Conservation (phyloP, 306 rosid genomes). For the Vigna unguiculata region DNA sequence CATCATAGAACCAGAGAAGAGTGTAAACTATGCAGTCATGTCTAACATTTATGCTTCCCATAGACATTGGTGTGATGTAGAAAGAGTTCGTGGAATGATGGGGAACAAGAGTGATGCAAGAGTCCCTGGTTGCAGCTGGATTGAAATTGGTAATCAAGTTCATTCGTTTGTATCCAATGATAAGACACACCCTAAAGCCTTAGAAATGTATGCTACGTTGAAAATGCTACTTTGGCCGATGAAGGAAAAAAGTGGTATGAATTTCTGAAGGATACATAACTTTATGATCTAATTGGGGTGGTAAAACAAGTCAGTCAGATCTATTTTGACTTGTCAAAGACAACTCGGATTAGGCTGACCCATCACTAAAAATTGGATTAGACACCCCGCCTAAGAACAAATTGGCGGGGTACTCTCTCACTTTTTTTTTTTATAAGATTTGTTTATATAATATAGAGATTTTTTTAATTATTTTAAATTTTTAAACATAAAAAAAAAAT, state of each 20-base stretch:
- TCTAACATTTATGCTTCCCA: conserved; percentile 69
- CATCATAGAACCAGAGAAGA: conserved; percentile 58
- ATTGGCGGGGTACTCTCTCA: no score
- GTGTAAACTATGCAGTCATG: conserved; percentile 68
- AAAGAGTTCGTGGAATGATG: conserved; percentile 59
- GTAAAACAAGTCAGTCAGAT: no score
- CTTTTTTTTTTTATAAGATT: no score
- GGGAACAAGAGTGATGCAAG: conserved; percentile 50
- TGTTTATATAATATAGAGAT: no score
- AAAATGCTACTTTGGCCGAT: conserved; percentile 52
- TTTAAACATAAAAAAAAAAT: no score
- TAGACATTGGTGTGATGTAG: conserved; percentile 71
- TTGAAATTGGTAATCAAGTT: conserved; percentile 60
- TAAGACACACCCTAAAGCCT: conserved; percentile 55
- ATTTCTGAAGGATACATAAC: conserved; percentile 32
- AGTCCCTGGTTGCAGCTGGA: conserved; percentile 76
- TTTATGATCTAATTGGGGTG: background rate
- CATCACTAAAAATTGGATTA: no score
- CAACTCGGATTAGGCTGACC: no score
- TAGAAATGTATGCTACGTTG: conserved; percentile 52
- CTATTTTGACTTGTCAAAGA: no score
- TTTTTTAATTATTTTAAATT: no score
- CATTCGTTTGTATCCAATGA: conserved; percentile 65
- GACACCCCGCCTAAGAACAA: no score
- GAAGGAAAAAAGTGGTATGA: conserved; percentile 50